A percentile compares a stretch with the other conserved stretches of the same genome.
phyloP scores from a whole-genome alignment of 2,329 filamentous ascomycete species.

The Claviceps sp. region DNA sequence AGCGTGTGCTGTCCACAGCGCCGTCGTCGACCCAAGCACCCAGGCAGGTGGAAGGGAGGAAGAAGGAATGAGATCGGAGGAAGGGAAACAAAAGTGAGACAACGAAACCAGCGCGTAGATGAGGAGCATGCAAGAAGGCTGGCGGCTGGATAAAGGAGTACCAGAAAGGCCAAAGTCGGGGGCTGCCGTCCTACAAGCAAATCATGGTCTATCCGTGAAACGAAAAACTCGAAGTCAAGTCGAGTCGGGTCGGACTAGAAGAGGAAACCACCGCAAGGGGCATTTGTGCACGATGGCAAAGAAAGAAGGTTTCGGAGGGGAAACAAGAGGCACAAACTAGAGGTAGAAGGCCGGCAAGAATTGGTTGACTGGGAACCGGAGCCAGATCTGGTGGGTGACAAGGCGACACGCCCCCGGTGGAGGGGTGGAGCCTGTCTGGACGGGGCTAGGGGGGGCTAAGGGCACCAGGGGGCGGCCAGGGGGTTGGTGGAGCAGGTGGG shows the following conservation, averaged over 20 bases:
- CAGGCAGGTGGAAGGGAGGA: constrained; percentile 10
- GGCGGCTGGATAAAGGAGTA: constrained; percentile 3
- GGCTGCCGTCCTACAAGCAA: constrained; percentile 3
- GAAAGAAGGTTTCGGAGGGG: neutral
- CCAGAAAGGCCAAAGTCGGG: neutral
- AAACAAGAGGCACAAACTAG: neutral
- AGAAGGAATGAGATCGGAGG: constrained; percentile 14
- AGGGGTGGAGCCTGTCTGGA: neutral
- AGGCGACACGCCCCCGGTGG: neutral
- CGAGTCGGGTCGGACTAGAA: neutral
- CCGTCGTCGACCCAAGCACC: constrained; percentile 8
- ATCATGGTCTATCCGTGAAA: constrained; percentile 1
- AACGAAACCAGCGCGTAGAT: constrained; percentile 9
- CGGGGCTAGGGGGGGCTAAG: neutral
- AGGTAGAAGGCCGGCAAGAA: neutral
- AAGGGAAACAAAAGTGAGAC: constrained; percentile 9
- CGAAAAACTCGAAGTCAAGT: neutral
- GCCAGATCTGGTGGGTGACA: constrained; percentile 2
- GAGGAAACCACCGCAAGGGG: neutral
- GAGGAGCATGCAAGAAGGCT: constrained; percentile 9
- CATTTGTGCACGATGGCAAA: neutral
- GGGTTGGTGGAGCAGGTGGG: neutral
- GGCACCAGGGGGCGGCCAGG: neutral
- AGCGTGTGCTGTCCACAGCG: constrained; percentile 7
- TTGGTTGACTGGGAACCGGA: constrained; percentile 1